Percentiles rank a stretch among this genome's conserved stretches.
These are phyloP conservation scores for Quambalaria eucalypti DNA, from an alignment of 1,284 basidiomycete genomes.

Conservation along the genomic window DNA sequence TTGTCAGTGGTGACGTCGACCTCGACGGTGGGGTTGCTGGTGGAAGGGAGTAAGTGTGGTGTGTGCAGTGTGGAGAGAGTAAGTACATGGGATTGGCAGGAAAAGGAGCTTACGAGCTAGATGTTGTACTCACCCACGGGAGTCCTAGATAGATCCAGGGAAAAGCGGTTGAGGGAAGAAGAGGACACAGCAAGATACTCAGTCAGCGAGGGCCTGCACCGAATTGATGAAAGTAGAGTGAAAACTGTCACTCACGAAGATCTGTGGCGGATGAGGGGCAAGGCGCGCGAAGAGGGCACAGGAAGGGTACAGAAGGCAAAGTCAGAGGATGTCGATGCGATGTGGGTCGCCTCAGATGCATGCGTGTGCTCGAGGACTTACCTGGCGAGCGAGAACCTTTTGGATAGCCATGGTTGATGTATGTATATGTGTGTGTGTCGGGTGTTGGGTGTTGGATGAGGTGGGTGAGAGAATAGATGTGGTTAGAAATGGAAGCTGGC, in stretches of 20 bases:
- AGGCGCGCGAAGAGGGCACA: no score
- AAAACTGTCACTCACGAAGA: slow-evolving; percentile 7
- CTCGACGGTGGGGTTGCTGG: slow-evolving; percentile 46
- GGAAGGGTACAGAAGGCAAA: neutral
- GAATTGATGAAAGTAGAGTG: no score
- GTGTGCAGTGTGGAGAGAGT: no score
- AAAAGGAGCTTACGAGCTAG: no score
- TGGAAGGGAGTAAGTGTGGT: neutral
- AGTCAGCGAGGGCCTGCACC: no score
- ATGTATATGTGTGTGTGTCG: neutral
- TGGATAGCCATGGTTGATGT: slow-evolving; percentile 11
- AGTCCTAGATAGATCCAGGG: slow-evolving; percentile 18
- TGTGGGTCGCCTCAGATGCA: neutral
- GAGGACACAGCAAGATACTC: no score
- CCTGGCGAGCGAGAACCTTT: slow-evolving; percentile 16
- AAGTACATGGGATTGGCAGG: no score
- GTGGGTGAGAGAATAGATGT: neutral
- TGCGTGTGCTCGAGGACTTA: neutral
- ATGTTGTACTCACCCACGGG: slow-evolving; percentile 20
- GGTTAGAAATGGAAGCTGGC: neutral
- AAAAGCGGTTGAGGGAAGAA: neutral
- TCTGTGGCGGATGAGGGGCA: neutral
- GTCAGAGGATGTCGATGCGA: neutral
- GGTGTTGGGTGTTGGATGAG: neutral
- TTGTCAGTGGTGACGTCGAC: slow-evolving; percentile 45